These are phyloP conservation scores for Schizochytrium sp. DNA, from an alignment of 108 stramenopile species.

Conservation along the genomic window DNA sequence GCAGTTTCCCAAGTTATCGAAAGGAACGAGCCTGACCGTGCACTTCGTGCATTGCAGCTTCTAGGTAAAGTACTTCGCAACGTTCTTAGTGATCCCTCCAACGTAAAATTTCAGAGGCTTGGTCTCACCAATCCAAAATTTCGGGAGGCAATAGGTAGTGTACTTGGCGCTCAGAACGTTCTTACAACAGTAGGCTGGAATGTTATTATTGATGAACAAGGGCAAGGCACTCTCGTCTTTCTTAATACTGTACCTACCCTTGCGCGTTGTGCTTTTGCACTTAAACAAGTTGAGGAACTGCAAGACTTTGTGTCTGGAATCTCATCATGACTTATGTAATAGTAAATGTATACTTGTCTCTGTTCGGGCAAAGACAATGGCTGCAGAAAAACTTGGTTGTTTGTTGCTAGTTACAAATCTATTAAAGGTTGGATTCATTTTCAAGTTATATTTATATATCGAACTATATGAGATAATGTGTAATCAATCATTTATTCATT, in stretches of 20 bases:
- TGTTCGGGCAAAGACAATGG: too few species aligned
- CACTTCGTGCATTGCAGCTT: not conserved
- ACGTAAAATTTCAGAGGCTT: not conserved
- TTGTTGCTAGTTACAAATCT: too few species aligned
- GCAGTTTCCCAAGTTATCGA: constrained; percentile 9
- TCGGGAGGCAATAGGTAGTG: not conserved
- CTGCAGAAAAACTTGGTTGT: too few species aligned
- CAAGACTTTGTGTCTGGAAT: too few species aligned
- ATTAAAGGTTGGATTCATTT: too few species aligned
- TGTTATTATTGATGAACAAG: not conserved
- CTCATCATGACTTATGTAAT: too few species aligned
- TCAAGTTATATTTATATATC: too few species aligned
- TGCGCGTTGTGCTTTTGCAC: not conserved
- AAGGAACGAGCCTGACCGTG: not conserved
- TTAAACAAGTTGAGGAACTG: not conserved
- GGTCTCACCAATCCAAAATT: constrained; percentile 9
- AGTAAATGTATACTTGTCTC: too few species aligned
- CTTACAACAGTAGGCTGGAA: not conserved
- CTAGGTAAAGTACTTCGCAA: not conserved
- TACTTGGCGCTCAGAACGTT: constrained; percentile 44
- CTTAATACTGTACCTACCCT: not conserved
- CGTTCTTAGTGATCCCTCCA: not conserved
- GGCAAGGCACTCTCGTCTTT: not conserved
- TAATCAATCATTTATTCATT: too few species aligned
- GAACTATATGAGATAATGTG: too few species aligned